These are phyloP conservation scores for Aspergillus sp. DNA, from an alignment of 2,329 filamentous ascomycete species.

Conservation along the genomic window DNA sequence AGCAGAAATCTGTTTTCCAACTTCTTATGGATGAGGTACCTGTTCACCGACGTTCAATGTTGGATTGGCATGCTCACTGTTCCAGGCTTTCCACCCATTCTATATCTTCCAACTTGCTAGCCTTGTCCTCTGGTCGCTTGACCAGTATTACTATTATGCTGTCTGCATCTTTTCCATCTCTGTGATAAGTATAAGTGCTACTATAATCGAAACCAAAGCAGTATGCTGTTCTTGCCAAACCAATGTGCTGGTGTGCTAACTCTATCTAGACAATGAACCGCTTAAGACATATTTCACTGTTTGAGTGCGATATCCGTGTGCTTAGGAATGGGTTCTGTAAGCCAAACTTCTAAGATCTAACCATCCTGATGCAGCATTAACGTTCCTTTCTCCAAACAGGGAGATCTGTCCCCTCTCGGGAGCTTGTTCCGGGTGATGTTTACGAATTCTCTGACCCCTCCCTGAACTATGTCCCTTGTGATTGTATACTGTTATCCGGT, in stretches of 20 bases:
- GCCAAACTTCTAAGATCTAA: slow-evolving; percentile 28
- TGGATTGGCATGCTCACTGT: slow-evolving; percentile 13
- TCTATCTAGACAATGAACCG: slow-evolving; percentile 75
- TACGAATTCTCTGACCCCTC: slow-evolving; percentile 96
- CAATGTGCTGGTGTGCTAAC: slow-evolving; percentile 14
- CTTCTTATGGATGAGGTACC: slow-evolving; percentile 83
- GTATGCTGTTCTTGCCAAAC: slow-evolving; percentile 49
- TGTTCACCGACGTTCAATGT: slow-evolving; percentile 6
- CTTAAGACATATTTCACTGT: slow-evolving; percentile 85
- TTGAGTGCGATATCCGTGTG: slow-evolving; percentile 93
- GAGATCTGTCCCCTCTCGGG: slow-evolving; percentile 81
- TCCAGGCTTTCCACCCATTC: slow-evolving; percentile 87
- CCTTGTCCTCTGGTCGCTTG: slow-evolving; percentile 88
- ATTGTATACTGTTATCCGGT: slow-evolving; percentile 85
- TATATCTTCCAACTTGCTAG: slow-evolving; percentile 98
- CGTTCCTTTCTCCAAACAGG: slow-evolving; percentile 49
- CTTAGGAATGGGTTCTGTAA: slow-evolving; percentile 90
- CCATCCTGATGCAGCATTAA: neutral
- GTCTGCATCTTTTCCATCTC: slow-evolving; percentile 94
- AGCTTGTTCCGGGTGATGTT: slow-evolving; percentile 91
- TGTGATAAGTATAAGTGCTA: slow-evolving; percentile 84
- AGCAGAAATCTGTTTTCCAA: slow-evolving; percentile 80
- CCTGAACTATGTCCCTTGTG: slow-evolving; percentile 83
- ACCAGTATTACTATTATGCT: slow-evolving; percentile 98
- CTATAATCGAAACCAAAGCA: slow-evolving; percentile 83